These are phyloP conservation scores for Boletus patriciae DNA, from an alignment of 768 basidiomycete species.

Conservation along the genomic window DNA sequence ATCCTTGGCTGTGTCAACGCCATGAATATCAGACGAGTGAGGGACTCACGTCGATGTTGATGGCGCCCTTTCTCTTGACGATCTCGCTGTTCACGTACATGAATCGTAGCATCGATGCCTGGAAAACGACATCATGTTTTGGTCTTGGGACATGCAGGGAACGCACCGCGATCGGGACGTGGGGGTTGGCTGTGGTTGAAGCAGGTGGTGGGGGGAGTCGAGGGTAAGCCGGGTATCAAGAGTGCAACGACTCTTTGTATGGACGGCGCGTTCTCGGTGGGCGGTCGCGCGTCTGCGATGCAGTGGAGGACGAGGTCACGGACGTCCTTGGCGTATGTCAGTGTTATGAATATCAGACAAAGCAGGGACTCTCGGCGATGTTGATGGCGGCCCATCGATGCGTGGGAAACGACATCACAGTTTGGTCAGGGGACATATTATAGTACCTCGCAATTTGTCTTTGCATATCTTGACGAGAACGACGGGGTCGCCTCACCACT, in stretches of 20 bases:
- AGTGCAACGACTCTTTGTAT: too few relatives aligned
- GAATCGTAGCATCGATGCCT: conserved; percentile 56
- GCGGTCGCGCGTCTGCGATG: conserved; percentile 41
- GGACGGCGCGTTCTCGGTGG: conserved; percentile 48
- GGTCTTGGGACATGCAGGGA: background rate
- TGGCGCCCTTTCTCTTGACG: conserved; percentile 63
- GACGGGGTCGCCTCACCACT: too few relatives aligned
- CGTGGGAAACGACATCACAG: background rate
- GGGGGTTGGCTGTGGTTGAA: conserved; percentile 57
- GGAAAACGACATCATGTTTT: too few relatives aligned
- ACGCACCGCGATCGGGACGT: conserved; percentile 45
- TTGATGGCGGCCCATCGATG: conserved; percentile 57
- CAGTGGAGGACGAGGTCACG: conserved; percentile 79
- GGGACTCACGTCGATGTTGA: conserved; percentile 74
- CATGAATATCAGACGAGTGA: background rate
- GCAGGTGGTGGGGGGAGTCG: conserved; percentile 42
- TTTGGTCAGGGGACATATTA: background rate
- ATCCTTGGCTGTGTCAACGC: conserved; percentile 51
- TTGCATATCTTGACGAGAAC: too few relatives aligned
- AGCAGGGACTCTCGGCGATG: conserved; percentile 61
- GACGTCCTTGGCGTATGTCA: conserved; percentile 59
- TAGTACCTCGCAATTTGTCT: too few relatives aligned
- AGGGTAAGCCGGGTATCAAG: too few relatives aligned
- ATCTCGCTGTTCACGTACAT: conserved; percentile 83
- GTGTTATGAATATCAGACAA: background rate